Percentiles rank a stretch among this genome's conserved stretches.
Conservation (phyloP, 371 early-diverging fungal species). For the Lichtheimia corymbifera region DNA sequence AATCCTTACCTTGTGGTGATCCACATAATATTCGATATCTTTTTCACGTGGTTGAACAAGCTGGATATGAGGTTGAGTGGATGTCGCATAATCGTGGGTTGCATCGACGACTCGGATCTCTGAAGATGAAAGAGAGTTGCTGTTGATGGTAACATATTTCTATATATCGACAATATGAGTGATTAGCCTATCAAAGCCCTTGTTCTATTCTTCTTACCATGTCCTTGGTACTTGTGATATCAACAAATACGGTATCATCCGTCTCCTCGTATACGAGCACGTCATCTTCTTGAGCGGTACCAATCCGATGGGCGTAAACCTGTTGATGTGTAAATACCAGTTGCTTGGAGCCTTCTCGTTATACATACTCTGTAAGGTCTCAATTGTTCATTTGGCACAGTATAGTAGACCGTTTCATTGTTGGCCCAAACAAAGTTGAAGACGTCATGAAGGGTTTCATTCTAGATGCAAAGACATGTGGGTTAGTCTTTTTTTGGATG, state of each 20-base stretch:
- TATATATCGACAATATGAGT: slow-evolving; percentile 12
- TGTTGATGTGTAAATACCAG: slow-evolving; percentile 9
- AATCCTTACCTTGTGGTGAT: slow-evolving; percentile 70
- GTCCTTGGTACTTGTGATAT: slow-evolving; percentile 82
- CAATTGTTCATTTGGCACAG: slow-evolving; percentile 71
- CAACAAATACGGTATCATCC: slow-evolving; percentile 74
- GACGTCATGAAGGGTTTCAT: slow-evolving; percentile 63
- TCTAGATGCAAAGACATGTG: slow-evolving; percentile 21
- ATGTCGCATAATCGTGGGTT: slow-evolving; percentile 40
- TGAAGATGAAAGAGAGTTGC: slow-evolving; percentile 74
- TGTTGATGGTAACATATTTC: slow-evolving; percentile 73
- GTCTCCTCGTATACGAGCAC: slow-evolving; percentile 67
- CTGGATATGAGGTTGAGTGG: slow-evolving; percentile 28
- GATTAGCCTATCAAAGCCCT: not conserved
- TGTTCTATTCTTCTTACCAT: slow-evolving; percentile 31
- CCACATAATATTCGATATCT: slow-evolving; percentile 78
- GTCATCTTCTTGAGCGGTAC: slow-evolving; percentile 58
- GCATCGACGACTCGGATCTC: slow-evolving; percentile 68
- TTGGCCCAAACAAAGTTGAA: slow-evolving; percentile 86
- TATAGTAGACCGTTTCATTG: slow-evolving; percentile 68
- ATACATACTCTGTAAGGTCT: slow-evolving; percentile 56
- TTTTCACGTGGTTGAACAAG: slow-evolving; percentile 61
- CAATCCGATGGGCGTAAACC: slow-evolving; percentile 62
- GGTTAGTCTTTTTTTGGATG: not conserved
- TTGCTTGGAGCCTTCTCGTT: not conserved